Conservation (phyloP, 1,139 yeast species). For the Candida albicans region DNA sequence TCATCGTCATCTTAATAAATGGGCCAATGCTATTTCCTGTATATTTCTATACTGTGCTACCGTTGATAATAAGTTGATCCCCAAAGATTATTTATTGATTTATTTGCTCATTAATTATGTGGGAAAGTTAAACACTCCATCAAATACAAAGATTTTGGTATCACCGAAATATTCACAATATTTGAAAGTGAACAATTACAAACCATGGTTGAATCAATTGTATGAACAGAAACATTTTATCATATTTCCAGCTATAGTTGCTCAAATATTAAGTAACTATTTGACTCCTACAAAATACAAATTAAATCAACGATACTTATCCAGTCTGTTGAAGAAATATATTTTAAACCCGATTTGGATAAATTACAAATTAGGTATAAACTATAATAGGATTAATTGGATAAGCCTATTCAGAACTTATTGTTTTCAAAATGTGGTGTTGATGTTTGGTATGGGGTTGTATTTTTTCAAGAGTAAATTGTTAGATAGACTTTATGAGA, state of each 20-base stretch:
- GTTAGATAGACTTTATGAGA: conserved; percentile 29
- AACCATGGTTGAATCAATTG: conserved; percentile 18
- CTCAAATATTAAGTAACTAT: conserved; percentile 44
- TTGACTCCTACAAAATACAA: conserved; percentile 42
- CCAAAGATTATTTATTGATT: conserved; percentile 43
- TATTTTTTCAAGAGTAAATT: conserved; percentile 25
- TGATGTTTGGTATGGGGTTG: conserved; percentile 22
- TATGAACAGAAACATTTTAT: conserved; percentile 36
- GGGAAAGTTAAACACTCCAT: conserved; percentile 38
- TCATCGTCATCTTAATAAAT: conserved; percentile 12
- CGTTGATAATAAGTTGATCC: conserved; percentile 26
- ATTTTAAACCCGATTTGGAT: conserved; percentile 47
- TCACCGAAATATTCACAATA: conserved; percentile 29
- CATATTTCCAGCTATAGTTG: conserved; percentile 38
- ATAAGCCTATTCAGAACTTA: conserved; percentile 28
- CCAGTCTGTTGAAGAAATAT: conserved; percentile 31
- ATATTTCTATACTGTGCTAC: conserved; percentile 34
- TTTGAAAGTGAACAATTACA: conserved; percentile 28
- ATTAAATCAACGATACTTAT: conserved; percentile 39
- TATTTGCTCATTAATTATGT: conserved; percentile 36
- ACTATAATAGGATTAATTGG: conserved; percentile 31
- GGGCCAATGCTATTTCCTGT: conserved; percentile 31
- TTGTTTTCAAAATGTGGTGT: conserved; percentile 25
- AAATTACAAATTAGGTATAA: conserved; percentile 34
- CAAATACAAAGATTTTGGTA: conserved; percentile 29